Evolutionary conservation across 257 asterid species (phyloP), one percentile per base, ranked within the genome.

Genomic region (Osmanthus fragrans): DNA sequence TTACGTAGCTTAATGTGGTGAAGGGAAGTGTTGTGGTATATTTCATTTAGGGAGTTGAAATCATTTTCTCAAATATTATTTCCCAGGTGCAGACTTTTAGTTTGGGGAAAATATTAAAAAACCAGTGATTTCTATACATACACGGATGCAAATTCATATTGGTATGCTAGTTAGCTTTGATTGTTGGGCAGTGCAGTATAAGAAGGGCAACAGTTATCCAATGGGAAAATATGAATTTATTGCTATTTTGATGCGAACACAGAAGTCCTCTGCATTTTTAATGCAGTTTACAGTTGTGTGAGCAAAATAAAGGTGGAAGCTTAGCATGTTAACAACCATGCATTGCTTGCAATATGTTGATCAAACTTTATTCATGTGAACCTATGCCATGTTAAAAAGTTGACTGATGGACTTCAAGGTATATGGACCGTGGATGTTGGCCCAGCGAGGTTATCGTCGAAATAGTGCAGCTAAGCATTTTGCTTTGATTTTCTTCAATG

Each of bases 281-380:
- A 58, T 73, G 78, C 73, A 70, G 49, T 70, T 23, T 60, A 25
- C 68, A 15, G 71, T 64, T 39, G 11, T 40, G 60, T 72, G 58
- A 70, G 27, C 29, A 75, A 69, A 68, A 63, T 67, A 77, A 73
- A 65, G 74, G 29, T 66, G 81, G 30, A 67, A 73, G 30, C 16
- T 45, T 27, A 63, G 65, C 39, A 47, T 58, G 34, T 34, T 10
- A 21, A 54, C 69, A 25, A 23, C 34, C 37, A 25, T 45, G 56
- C 34, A 32, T 32, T 2, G 34, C 27, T 5, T 34, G 71, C 80
- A 42, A 47, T 68, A 64, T 34, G 64, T 30, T 71, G 63, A 3
- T 0, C 67, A 5, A 5, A 70, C 40, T 67, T 16, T 29, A 56
- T 69, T 60, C 51, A 73, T 19, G 6, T 51, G 9, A 51, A 51